These are phyloP conservation scores for Vitis hybrid DNA, from an alignment of 177 flowering plant genomes.

Conservation along the genomic window DNA sequence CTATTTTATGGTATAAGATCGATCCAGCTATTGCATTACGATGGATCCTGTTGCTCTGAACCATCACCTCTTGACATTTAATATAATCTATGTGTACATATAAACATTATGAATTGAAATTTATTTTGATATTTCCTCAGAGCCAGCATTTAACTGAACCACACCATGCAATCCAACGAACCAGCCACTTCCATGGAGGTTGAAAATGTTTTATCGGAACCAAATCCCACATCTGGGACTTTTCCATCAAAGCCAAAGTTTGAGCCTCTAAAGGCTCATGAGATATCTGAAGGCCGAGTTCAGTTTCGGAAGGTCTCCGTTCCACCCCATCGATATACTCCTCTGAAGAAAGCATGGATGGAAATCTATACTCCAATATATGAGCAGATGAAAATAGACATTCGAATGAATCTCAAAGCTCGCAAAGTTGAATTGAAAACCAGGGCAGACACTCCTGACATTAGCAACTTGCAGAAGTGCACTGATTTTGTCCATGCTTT, in stretches of 20 bases:
- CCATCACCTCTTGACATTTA: too few species aligned
- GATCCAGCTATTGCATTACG: too few species aligned
- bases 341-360: slow-evolving; percentile 70
- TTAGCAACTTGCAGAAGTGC: slow-evolving; percentile 57
- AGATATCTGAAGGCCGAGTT: slow-evolving; percentile 49
- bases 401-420: slow-evolving; percentile 70
- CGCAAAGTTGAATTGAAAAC: slow-evolving; percentile 69
- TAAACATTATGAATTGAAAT: too few species aligned
- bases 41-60: too few species aligned
- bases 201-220: slow-evolving; percentile 8
- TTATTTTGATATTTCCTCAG: too few species aligned
- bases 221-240: not conserved
- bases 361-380: slow-evolving; percentile 57
- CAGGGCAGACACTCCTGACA: slow-evolving; percentile 58
- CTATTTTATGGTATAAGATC: too few species aligned
- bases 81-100: too few species aligned
- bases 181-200: slow-evolving; percentile 25
- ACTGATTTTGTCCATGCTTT: slow-evolving; percentile 73
- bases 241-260: slow-evolving; percentile 35
- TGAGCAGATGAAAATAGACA: slow-evolving; percentile 63
- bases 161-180: slow-evolving; percentile 11
- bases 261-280: slow-evolving; percentile 52
- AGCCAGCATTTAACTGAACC: too few species aligned
- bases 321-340: slow-evolving; percentile 59
- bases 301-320: slow-evolving; percentile 56